Conservation (phyloP, 345 rosid genomes). For the Atalantia buxifolia region DNA sequence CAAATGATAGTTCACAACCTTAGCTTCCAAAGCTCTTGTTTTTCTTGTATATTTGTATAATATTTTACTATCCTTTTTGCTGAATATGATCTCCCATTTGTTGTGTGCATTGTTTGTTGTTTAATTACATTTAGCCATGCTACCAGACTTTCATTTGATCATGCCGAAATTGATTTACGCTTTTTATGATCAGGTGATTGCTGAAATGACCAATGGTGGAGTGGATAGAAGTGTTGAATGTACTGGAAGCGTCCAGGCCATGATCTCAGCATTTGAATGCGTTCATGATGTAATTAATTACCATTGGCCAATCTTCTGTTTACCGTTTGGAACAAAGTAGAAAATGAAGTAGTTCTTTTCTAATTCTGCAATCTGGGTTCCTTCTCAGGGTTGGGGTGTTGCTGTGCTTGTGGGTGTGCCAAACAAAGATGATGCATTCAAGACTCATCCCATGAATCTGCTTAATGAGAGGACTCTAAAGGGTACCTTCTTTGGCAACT, state of each 20-base stretch:
- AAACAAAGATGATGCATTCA: slow-evolving; percentile 56
- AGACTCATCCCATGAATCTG: slow-evolving; percentile 54
- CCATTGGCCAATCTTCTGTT: background rate
- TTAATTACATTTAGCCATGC: background rate
- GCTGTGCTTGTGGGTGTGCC: slow-evolving; percentile 73
- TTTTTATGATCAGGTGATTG: slow-evolving; percentile 45
- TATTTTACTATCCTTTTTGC: background rate
- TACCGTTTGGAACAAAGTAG: background rate
- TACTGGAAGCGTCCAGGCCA: slow-evolving; percentile 63
- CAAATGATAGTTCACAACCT: background rate
- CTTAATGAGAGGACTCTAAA: slow-evolving; percentile 67
- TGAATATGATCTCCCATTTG: background rate
- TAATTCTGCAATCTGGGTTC: background rate
- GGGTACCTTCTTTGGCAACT: slow-evolving; percentile 69
- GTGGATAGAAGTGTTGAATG: slow-evolving; percentile 84
- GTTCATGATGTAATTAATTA: slow-evolving; percentile 62
- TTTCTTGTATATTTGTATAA: background rate
- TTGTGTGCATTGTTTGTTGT: background rate
- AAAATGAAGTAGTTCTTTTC: background rate
- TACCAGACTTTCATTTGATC: background rate
- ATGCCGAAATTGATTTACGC: background rate
- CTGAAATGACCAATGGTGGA: slow-evolving; percentile 76
- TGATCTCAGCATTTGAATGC: slow-evolving; percentile 89
- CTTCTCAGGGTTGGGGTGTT: slow-evolving; percentile 75
- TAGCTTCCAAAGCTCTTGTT: background rate